phyloP scores from a whole-genome alignment of 768 basidiomycete species.

The Tylopilus sp. region DNA sequence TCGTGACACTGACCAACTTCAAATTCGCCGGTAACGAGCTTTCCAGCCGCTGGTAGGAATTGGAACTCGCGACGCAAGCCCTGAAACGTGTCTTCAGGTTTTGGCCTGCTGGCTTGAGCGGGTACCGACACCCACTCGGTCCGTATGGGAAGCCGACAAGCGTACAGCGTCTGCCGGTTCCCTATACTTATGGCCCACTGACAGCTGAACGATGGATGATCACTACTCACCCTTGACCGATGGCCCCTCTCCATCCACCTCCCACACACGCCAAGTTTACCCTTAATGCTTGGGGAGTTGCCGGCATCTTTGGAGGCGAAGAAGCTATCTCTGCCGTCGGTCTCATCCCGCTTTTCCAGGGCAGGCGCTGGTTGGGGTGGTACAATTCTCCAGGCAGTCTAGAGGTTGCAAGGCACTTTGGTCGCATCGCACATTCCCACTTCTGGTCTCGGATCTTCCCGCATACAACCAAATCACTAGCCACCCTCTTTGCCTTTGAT shows the following conservation, averaged over 20 bases:
- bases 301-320: slow-evolving; percentile 34
- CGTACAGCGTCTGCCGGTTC: background rate
- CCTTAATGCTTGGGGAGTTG: slow-evolving; percentile 30
- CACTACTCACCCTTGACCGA: background rate
- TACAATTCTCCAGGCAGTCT: slow-evolving; percentile 35
- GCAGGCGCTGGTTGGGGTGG: slow-evolving; percentile 33
- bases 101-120: background rate
- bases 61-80: background rate
- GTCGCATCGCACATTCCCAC: slow-evolving; percentile 22
- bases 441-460: slow-evolving; percentile 28
- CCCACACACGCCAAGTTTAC: slow-evolving; percentile 10
- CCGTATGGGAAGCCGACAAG: background rate
- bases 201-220: background rate
- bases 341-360: slow-evolving; percentile 27
- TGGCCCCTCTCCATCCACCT: slow-evolving; percentile 14
- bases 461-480: slow-evolving; percentile 17
- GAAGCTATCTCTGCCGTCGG: slow-evolving; percentile 31
- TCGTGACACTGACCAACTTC: no score
- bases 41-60: no score
- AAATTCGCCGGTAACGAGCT: no score
- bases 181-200: background rate
- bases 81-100: background rate
- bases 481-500: slow-evolving; percentile 23
- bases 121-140: no score
- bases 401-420: slow-evolving; percentile 28